Base-by-base conservation (phyloP, 306 rosid species). In the Pueraria montana region DNA sequence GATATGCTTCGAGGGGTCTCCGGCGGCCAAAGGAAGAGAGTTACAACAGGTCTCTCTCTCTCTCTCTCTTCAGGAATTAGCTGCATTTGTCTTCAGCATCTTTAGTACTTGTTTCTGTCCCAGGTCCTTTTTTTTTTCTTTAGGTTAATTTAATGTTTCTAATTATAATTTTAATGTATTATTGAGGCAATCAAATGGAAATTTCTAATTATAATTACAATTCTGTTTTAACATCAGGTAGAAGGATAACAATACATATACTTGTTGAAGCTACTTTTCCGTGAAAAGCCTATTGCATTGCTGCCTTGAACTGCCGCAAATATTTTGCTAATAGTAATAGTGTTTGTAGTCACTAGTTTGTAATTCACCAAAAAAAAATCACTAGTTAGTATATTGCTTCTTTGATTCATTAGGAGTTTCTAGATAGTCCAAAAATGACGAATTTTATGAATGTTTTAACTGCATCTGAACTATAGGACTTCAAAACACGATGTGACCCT, bases 1-100 rank as follows among this genome's bases (percentile, higher is more conserved):
- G 97, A 94, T 14, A 94, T 94, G 97, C 78, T 86, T 4, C 85
- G 98, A 84, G 98, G 98, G 48, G 85, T 94, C 58, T 94, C 98
- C 2, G 98, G 98, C 42, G 98, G 98, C 72, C 98, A 94, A 85
- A 92, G 89, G 80, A 94, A 93, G 80, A 88, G 98, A 85, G 98
- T 94, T 14, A 94, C 98, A 17, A 89, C 98, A 91, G 98, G 98
- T 92, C 64, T 71, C 46, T 74, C 48, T 74, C 72, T 49, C 32
- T 49, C 24, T 48, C 14, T 45, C n/a, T 55, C 45, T 56, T 36
- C 64, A 12, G 48, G 45, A 71, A 48, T 58, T 23, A 62, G 11
- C 65, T 63, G 58, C 59, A 77, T 53, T 32, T 81, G 56, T 48
- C 32, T 58, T 68, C 45, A 13, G 48, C 26, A 26, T 74, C 64